Evolutionary conservation across 805 yeast genomes (phyloP), one percentile per base, ranked within the genome.

Genomic region (Starmerella powellii): DNA sequence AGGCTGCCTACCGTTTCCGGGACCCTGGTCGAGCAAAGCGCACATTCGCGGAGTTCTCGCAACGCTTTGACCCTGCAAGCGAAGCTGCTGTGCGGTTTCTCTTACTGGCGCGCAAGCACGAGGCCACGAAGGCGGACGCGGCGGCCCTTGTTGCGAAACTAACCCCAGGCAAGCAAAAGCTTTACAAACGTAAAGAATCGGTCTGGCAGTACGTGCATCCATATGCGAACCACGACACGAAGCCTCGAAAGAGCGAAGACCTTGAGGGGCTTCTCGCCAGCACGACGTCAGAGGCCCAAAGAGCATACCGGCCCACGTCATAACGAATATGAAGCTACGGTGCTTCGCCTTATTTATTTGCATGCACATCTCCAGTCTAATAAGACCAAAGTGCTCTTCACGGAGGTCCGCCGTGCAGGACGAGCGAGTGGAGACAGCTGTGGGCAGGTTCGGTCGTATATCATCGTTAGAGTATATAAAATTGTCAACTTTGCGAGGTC

Each of bases 11-110:
- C 3, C 49, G 49, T 27, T 45, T 46, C 31, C n/a, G 20, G n/a
- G 57, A 56, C 28, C 27, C 5, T 1, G 35, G 17, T n/a, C 49
- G 55, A 10, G 53, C 52, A 8, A 19, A 45, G 18, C 42, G 55
- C 48, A 37, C 55, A 8, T 43, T 51, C 41, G 13, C 26, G 12
- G 42, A 46, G 39, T 37, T 51, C 19, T 32, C 32, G 27, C 12
- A 29, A 15, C 12, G 34, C 17, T 43, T 42, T 31, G 39, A 40
- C 39, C 40, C 43, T 11, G 5, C 15, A 12, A 32, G 33, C 11
- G 20, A 16, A 8, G 37, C 27, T 8, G 27, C 45, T 8, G 36
- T 37, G n/a, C 44, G 46, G 15, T 35, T 46, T 18, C 35, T 46
- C 18, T 32, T 41, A 31, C 36, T 42, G 8, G 44, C 43, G 3